Conservation (phyloP, 2,329 filamentous ascomycete species). For the Trichoderma oligosporum region DNA sequence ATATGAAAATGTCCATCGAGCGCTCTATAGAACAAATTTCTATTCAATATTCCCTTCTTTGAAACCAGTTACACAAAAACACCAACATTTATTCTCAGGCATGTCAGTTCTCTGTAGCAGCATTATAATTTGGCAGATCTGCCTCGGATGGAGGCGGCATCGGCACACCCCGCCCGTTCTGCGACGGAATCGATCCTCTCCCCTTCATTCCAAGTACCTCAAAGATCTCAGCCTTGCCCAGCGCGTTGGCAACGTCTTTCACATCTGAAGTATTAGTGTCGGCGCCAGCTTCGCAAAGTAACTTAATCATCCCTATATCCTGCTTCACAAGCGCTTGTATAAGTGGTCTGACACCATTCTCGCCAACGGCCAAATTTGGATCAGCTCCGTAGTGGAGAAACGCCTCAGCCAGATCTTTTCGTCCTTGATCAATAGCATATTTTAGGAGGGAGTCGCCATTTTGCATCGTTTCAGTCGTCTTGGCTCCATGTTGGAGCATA, state of each 20-base stretch:
- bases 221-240: slow-evolving; percentile 28
- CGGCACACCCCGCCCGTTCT: not conserved
- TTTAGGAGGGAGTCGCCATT: slow-evolving; percentile 32
- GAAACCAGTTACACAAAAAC: not conserved
- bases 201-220: slow-evolving; percentile 25
- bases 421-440: slow-evolving; percentile 30
- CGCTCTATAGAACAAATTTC: not conserved
- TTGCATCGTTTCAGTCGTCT: slow-evolving; percentile 28
- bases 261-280: slow-evolving; percentile 24
- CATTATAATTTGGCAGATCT: not conserved
- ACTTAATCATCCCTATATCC: slow-evolving; percentile 28
- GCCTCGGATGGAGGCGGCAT: not conserved
- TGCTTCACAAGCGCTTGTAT: slow-evolving; percentile 31
- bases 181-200: not conserved
- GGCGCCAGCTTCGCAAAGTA: slow-evolving; percentile 31
- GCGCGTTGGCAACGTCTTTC: slow-evolving; percentile 26
- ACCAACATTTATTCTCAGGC: not conserved
- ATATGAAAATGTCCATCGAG: not conserved
- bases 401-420: slow-evolving; percentile 24
- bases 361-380: slow-evolving; percentile 29
- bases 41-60: not conserved
- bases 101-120: not conserved
- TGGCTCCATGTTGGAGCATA: slow-evolving; percentile 31
- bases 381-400: slow-evolving; percentile 35
- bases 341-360: slow-evolving; percentile 32